phyloP scores from a whole-genome alignment of 1,284 basidiomycete genomes.

The Sphagnurus paluster region DNA sequence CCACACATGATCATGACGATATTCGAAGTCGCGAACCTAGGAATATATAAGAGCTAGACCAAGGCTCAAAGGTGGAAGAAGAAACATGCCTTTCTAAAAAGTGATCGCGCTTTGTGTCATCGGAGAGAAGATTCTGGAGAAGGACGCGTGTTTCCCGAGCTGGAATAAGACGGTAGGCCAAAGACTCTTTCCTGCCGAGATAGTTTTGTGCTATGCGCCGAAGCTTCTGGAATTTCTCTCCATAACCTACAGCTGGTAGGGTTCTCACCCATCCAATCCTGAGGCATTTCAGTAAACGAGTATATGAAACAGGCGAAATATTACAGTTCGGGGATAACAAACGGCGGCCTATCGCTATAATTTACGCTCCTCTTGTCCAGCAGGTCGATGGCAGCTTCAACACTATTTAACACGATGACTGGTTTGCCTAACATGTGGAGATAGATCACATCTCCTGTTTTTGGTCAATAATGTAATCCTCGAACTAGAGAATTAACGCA shows the following conservation, averaged over 20 bases:
- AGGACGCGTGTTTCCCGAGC: slow-evolving; percentile 16
- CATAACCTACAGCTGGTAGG: slow-evolving; percentile 20
- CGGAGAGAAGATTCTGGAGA: slow-evolving; percentile 16
- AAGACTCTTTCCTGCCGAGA: slow-evolving; percentile 15
- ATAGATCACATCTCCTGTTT: slow-evolving; percentile 33
- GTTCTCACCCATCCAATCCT: slow-evolving; percentile 20
- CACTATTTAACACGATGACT: slow-evolving; percentile 33
- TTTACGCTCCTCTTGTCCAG: slow-evolving; percentile 31
- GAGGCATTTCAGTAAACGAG: no score
- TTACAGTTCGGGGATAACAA: slow-evolving; percentile 15
- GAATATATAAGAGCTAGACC: neutral
- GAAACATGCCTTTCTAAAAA: slow-evolving; percentile 16
- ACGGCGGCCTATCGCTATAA: slow-evolving; percentile 31
- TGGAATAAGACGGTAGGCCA: slow-evolving; percentile 16
- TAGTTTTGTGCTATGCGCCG: slow-evolving; percentile 19
- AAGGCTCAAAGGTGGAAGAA: neutral
- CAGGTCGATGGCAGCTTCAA: slow-evolving; percentile 30
- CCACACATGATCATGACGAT: slow-evolving; percentile 23
- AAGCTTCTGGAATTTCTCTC: slow-evolving; percentile 20
- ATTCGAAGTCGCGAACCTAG: slow-evolving; percentile 22
- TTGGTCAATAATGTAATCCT: no score
- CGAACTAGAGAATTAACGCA: neutral
- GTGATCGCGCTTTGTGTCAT: slow-evolving; percentile 8
- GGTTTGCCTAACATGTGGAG: slow-evolving; percentile 26
- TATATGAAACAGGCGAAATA: no score